Conservation (phyloP, 1,284 basidiomycete genomes). For the Papiliotrema laurentii region DNA sequence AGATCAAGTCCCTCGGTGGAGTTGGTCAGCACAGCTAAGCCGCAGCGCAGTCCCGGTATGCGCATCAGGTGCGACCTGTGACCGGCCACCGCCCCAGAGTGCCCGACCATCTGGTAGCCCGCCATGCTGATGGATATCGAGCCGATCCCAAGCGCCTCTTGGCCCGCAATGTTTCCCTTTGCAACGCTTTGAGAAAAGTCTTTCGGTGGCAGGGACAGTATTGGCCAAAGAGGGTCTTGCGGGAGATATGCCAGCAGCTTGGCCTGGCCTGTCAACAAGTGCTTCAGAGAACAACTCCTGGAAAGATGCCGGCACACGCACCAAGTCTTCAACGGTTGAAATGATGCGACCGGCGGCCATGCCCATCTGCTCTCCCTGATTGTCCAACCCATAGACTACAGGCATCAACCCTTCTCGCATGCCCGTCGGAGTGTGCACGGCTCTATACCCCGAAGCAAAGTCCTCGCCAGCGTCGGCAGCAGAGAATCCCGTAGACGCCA, state of each 20-base stretch:
- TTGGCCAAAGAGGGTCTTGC: not conserved
- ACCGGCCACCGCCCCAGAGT: slow-evolving; percentile 1
- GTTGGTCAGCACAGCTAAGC: slow-evolving; percentile 4
- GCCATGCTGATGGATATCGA: not conserved
- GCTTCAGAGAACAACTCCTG: not conserved
- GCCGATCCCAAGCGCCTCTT: not conserved
- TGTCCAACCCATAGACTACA: not conserved
- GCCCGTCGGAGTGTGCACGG: not conserved
- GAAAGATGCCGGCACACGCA: not conserved
- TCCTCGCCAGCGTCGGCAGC: not conserved
- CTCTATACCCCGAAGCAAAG: not conserved
- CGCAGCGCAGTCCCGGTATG: not conserved
- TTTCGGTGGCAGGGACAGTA: not conserved
- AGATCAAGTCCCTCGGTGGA: slow-evolving; percentile 2
- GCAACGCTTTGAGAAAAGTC: not conserved
- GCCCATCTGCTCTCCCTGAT: not conserved
- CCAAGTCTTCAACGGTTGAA: slow-evolving; percentile 3
- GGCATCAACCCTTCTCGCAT: not conserved
- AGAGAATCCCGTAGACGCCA: not conserved
- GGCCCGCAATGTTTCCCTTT: not conserved
- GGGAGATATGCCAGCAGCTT: not conserved
- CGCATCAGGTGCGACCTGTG: slow-evolving; percentile 3
- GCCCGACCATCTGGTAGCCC: not conserved
- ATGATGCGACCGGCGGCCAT: slow-evolving; percentile 2
- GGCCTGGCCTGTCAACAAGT: not conserved